Base-by-base conservation (phyloP, 2,329 filamentous ascomycete species). In the Emergomyces orientalis region DNA sequence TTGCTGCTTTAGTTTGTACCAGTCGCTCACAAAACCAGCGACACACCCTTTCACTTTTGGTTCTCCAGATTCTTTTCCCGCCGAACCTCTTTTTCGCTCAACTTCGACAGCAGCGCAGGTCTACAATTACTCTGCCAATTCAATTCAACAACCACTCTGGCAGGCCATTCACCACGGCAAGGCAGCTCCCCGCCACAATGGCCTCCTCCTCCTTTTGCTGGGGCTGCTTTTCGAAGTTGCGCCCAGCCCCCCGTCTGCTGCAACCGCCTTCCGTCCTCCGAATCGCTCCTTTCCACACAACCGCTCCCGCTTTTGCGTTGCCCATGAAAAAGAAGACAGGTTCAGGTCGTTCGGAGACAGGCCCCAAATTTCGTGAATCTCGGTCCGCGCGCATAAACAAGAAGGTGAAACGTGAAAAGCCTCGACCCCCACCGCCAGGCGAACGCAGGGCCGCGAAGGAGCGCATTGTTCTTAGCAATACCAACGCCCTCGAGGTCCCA, bases 391-490 rank as follows among this genome's bases (percentile, higher is more conserved):
- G 75, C 60, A 79, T 80, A 66, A 81, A 78, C 67, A 79, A 77
- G 70, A 79, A 77, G 65, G 67, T 69, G 43, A 68, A 65, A 14
- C 70, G 70, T n/a, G 76, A 78, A n/a, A 71, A 73, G 17, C 75
- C 78, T 62, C 84, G 82, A 75, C 81, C 85, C 19, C 62, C 63
- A 25, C 80, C 80, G 14, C 81, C 85, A 2, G 93, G 92, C 67
- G 92, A 97, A 81, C 86, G 92, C 68, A 96, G 91, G 78, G 89
- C 90, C 34, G 81, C 90, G 73, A 87, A 91, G 67, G 96, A 95
- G 80, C 86, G 90, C 69, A 90, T 99, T 71, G 86, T 95, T 64
- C 85, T 99, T 65, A 93, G 88, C 80, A 99, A 97, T 78, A 89
- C 90, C 75, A 97, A 96, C 77, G 94, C 94, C 59, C 79, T 97